Conservation (phyloP, 2,329 filamentous ascomycete genomes). For the Thielaviopsis ethacetica region DNA sequence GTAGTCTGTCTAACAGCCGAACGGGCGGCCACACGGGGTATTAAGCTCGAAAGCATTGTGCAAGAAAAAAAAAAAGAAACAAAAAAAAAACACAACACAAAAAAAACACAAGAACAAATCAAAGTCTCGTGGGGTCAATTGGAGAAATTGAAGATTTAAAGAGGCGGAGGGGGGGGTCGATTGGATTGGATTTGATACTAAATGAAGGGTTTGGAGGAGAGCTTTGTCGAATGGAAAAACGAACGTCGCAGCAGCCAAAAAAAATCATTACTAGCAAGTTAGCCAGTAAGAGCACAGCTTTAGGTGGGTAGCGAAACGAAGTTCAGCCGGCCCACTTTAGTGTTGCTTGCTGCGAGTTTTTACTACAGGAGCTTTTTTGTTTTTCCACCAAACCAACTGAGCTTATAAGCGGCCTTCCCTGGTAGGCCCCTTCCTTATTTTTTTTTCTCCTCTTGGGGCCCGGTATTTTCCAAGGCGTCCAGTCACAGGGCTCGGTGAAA, state of each 20-base stretch:
- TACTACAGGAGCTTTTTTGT: not conserved
- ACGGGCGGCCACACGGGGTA: conserved; percentile 40
- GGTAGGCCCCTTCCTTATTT: not conserved
- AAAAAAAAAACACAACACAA: conserved; percentile 4
- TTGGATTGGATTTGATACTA: conserved; percentile 2
- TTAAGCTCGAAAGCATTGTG: conserved; percentile 45
- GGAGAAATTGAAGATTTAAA: not conserved
- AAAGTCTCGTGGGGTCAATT: not conserved
- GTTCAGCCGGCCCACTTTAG: conserved; percentile 9
- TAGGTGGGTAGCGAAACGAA: conserved; percentile 4
- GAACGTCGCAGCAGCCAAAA: conserved; percentile 6
- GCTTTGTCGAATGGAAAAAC: conserved; percentile 4
- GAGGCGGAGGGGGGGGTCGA: not conserved
- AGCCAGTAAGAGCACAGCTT: not conserved
- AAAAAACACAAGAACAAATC: conserved; percentile 1
- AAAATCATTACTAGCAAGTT: not conserved
- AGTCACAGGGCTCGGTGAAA: not conserved
- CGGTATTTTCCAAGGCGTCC: conserved; percentile 7
- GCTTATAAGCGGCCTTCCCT: not conserved
- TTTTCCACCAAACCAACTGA: not conserved
- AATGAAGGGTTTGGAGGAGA: not conserved
- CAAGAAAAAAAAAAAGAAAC: conserved; percentile 11
- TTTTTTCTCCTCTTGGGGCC: conserved; percentile 2
- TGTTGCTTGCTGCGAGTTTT: not conserved
- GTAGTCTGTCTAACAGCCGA: conserved; percentile 38